Evolutionary conservation across 108 stramenopile species (phyloP), one percentile per base, ranked within the genome.

Genomic region (Mayamaea pseudoterrestris): DNA sequence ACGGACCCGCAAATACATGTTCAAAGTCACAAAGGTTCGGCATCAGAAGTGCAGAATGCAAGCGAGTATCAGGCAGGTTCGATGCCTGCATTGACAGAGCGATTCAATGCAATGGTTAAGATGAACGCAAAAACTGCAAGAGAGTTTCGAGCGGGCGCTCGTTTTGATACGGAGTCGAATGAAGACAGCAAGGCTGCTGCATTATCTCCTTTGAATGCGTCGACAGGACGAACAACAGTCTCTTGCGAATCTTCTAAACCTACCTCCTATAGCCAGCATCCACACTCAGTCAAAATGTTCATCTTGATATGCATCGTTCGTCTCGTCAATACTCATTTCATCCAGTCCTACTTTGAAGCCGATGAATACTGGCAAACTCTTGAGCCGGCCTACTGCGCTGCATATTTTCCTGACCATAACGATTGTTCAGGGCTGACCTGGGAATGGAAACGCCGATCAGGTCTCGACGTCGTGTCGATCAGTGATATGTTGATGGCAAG

Each of bases 321-420:
- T 5, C 53, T 68, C 26, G 3, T 52, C 34, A 90, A 90, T 45
- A 78, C 77, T 5, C 73, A 67, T 44, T 32, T 83, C 35, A 65
- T 90, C 7, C 73, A 83, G 64, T 71, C 81, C 21, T 83, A 86
- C 55, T 91, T 91, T 41, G 89, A 91, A 60, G 80, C 89, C 17
- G 89, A 91, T 53, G 89, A 91, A 50, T 86, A 80, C 43, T 86
- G 84, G 83, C 89, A 91, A 57, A 75, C 73, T n/a, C 52, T 91
- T 14, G 89, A 91, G 65, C 89, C 89, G 6, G 81, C 89, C 6
- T 91, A 91, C 55, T 91, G 89, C 46, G 41, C 66, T 23, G 77
- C 61, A 5, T 86, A 82, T 54, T 45, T 53, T 5, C n/a, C n/a
- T 24, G 26, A 44, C 46, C 29, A 53, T 30, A 20, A 17, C 17